A percentile compares a stretch with the other conserved stretches of the same genome.
Evolutionary conservation across 2,329 filamentous ascomycete genomes (phyloP).

Genomic region (Botrytis deweyae): DNA sequence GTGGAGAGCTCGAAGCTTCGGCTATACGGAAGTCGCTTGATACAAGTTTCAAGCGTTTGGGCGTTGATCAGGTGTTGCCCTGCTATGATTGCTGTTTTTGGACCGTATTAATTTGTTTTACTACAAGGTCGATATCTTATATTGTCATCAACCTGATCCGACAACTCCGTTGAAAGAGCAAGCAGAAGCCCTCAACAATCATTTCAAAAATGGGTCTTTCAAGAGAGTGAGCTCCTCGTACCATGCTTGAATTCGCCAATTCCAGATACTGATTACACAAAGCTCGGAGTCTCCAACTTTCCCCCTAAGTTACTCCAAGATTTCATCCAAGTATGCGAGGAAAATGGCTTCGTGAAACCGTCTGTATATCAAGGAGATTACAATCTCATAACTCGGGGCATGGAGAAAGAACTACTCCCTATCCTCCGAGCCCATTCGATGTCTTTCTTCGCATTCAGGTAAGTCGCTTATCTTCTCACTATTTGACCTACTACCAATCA

Average conservation of each 20-base stretch:
- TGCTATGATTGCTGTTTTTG: accelerated
- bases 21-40: conserved; percentile 1
- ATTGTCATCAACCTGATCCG: conserved; percentile 27
- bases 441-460: background rate
- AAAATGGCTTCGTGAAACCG: conserved; percentile 31
- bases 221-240: conserved; percentile 18
- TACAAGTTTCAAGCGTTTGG: conserved; percentile 6
- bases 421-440: background rate
- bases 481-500: background rate
- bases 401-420: conserved; percentile 5
- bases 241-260: no score
- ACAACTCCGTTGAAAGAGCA: conserved; percentile 31
- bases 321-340: background rate
- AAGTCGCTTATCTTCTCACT: background rate
- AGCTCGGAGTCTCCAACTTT: conserved; percentile 25
- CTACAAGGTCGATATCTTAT: background rate
- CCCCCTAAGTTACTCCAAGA: background rate
- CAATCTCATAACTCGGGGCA: conserved; percentile 25
- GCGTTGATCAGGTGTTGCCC: background rate
- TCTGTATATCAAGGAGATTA: conserved; percentile 39
- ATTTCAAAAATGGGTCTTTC: conserved; percentile 37
- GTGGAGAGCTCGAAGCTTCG: background rate
- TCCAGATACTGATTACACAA: background rate
- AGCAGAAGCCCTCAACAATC: conserved; percentile 30
- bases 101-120: background rate